Base-by-base conservation (phyloP, 768 basidiomycete species). In the Lanmaoa rubissima region DNA sequence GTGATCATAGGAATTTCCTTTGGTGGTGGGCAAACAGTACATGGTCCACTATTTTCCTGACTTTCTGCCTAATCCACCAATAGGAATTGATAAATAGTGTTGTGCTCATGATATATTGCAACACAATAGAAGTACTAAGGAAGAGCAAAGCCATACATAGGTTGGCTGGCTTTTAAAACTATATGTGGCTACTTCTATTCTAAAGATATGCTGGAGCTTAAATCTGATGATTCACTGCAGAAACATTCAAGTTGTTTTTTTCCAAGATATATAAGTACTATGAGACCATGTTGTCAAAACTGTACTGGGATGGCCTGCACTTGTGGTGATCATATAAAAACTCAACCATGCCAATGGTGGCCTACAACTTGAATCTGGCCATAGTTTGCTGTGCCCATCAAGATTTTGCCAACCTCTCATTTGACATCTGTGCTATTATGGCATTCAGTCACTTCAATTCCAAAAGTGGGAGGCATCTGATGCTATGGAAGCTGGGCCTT, bases 351-450 rank as follows among this genome's bases (percentile, higher is more conserved):
- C 60, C 57, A 0, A 53, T 43, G 0, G 52, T 55, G 0, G 48
- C 52, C 0, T 57, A 17, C 17, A 61, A 61, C 26, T 41, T 61
- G 0, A 49, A 59, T 0, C 52, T 52, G 1, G 34, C 5, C 0
- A 61, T 36, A 0, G 38, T 62, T 0, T 62, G 61, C 8, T 10
- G 1, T 0, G 2, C 28, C 4, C 60, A 62, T 3, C 17, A 34
- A 0, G 60, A 62, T 8, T 54, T 42, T 0, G 49, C 41, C 0
- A 62, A 62, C 34, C 6, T 62, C 0, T 54, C 52, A 0, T 62
- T 58, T 4, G 53, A 55, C 0, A 58, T 62, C 1, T 62, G 61
- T 2, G 0, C 2, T 4, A 55, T 62, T 6, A 62, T 47, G 0
- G 53, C 47, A 0, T 50, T 62, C 0, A 60, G 61, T 0, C 0